Evolutionary conservation across 2,329 filamentous ascomycete species (phyloP).

Genomic region (Teratosphaeria destructans): DNA sequence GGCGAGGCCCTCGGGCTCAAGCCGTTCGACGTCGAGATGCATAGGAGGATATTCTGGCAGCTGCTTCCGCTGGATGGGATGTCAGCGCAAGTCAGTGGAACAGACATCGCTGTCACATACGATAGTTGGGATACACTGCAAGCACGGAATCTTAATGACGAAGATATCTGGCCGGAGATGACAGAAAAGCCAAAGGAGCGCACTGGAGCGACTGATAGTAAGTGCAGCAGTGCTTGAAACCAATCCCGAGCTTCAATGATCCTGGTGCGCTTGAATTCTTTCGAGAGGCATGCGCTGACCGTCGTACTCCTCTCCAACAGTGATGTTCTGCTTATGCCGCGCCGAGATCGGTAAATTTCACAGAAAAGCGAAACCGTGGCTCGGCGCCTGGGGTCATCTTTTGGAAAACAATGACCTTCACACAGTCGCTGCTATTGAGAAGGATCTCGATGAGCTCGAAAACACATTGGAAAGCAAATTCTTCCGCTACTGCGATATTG

Average conservation of each 20-base stretch:
- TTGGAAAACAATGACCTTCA: constrained; percentile 10
- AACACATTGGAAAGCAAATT: constrained; percentile 32
- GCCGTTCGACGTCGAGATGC: constrained; percentile 49
- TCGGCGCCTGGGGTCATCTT: constrained; percentile 10
- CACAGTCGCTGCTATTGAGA: constrained; percentile 11
- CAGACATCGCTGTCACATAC: constrained; percentile 17
- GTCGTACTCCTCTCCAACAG: background rate
- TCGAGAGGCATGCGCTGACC: background rate
- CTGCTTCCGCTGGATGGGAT: constrained; percentile 48
- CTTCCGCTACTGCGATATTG: constrained; percentile 35
- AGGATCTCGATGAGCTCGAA: constrained; percentile 32
- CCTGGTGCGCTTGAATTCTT: background rate
- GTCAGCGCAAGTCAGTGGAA: constrained; percentile 21
- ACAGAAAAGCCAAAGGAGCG: constrained; percentile 38
- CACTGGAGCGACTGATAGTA: constrained; percentile 42
- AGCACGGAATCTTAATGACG: constrained; percentile 27
- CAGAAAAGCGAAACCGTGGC: constrained; percentile 11
- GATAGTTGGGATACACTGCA: constrained; percentile 24
- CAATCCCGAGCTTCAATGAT: background rate
- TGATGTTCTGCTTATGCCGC: constrained; percentile 36
- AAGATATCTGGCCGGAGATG: constrained; percentile 32
- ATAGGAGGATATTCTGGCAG: constrained; percentile 53
- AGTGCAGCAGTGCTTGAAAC: background rate
- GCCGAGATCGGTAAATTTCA: constrained; percentile 34
- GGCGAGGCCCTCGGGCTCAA: constrained; percentile 38